These are phyloP conservation scores for Quercus robur DNA, from an alignment of 306 rosid species.

Conservation along the genomic window DNA sequence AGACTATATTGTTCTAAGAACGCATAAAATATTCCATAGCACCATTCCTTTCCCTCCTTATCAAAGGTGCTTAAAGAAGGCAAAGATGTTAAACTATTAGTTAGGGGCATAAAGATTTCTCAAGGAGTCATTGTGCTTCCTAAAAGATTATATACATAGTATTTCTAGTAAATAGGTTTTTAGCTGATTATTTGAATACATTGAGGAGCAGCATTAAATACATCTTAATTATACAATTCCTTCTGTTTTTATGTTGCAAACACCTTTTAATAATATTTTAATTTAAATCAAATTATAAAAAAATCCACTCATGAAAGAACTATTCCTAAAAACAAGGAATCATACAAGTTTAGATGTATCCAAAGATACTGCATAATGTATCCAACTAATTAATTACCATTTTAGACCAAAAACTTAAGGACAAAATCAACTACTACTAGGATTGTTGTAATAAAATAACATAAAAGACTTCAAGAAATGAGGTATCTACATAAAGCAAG, in stretches of 20 bases:
- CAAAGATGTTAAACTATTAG: background rate
- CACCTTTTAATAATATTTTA: background rate
- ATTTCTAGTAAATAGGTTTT: background rate
- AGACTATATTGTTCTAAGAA: no score
- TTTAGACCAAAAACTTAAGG: background rate
- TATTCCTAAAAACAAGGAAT: background rate
- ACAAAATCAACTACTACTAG: background rate
- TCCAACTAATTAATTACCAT: background rate
- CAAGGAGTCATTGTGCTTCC: background rate
- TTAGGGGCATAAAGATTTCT: background rate
- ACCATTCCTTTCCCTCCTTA: no score
- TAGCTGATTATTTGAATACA: background rate
- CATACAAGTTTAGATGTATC: background rate
- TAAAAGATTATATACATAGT: no score
- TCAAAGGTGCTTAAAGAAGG: background rate
- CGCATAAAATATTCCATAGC: no score
- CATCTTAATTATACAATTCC: background rate
- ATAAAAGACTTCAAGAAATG: slow-evolving; percentile 7
- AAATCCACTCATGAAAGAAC: background rate
- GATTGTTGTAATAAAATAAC: background rate
- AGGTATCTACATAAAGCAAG: background rate
- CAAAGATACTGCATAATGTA: background rate
- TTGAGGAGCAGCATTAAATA: background rate
- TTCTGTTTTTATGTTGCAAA: background rate
- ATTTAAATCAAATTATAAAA: background rate